Percentiles rank a stretch among this genome's conserved stretches.
phyloP scores from a whole-genome alignment of 768 basidiomycete species.

The Tricholoma sp. region DNA sequence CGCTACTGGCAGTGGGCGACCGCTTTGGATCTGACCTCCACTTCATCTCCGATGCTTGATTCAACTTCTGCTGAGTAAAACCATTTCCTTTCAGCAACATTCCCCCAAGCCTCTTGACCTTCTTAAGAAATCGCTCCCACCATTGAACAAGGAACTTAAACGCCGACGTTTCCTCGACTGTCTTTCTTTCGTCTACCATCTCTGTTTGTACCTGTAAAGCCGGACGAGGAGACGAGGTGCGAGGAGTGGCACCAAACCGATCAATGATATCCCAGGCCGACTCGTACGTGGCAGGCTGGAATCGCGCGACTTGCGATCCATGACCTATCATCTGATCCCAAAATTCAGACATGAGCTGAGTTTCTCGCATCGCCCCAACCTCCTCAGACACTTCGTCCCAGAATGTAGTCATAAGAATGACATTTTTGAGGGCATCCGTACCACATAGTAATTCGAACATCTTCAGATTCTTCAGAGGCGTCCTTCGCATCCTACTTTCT shows the following conservation, averaged over 20 bases:
- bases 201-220: not conserved
- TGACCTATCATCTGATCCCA: not conserved
- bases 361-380: not conserved
- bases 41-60: not conserved
- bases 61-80: not conserved
- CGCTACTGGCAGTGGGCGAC: too few species aligned
- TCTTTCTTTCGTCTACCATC: not conserved
- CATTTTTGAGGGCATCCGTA: not conserved
- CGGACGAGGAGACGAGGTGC: not conserved
- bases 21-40: not conserved
- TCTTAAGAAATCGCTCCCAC: not conserved
- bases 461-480: not conserved
- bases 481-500: not conserved
- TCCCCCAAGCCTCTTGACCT: not conserved
- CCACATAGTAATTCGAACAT: not conserved
- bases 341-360: not conserved
- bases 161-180: not conserved
- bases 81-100: not conserved
- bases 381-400: not conserved
- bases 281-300: not conserved
- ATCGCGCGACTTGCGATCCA: not conserved
- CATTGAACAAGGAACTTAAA: not conserved
- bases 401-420: not conserved
- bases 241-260: not conserved
- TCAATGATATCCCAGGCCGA: not conserved